Percentiles rank a stretch among this genome's conserved stretches.
phyloP scores from a whole-genome alignment of 1,139 yeast genomes.

The Saccharomycopsis phalli region DNA sequence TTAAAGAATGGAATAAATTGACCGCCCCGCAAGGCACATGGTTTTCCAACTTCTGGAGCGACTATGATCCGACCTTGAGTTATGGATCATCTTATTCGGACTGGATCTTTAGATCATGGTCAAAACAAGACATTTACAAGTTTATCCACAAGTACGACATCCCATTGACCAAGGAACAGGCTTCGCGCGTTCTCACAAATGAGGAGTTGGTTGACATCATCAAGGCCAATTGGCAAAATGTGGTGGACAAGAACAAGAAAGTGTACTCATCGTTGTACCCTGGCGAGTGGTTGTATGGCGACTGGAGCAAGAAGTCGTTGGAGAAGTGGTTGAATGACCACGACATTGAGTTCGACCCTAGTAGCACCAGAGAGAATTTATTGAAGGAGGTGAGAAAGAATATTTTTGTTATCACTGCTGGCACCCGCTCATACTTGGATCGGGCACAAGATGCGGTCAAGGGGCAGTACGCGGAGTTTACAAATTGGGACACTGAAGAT shows the following conservation, averaged over 20 bases:
- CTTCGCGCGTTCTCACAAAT: constrained; percentile 18
- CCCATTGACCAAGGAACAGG: constrained; percentile 27
- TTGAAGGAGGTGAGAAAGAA: constrained; percentile 35
- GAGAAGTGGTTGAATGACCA: constrained; percentile 40
- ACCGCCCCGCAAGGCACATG: constrained; percentile 20
- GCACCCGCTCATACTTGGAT: not conserved
- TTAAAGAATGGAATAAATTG: constrained; percentile 29
- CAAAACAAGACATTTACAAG: constrained; percentile 29
- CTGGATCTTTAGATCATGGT: constrained; percentile 48
- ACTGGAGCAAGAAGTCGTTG: constrained; percentile 39
- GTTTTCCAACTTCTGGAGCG: constrained; percentile 14
- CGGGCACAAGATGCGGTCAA: constrained; percentile 33
- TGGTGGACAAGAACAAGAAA: constrained; percentile 30
- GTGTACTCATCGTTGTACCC: constrained; percentile 37
- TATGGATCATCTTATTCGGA: constrained; percentile 16
- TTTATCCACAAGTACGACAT: constrained; percentile 32
- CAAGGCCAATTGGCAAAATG: constrained; percentile 31
- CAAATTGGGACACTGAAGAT: constrained; percentile 21
- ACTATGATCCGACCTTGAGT: constrained; percentile 8
- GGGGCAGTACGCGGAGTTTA: constrained; percentile 26
- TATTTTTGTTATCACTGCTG: constrained; percentile 24
- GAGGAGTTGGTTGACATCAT: constrained; percentile 10
- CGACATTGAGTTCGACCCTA: constrained; percentile 35
- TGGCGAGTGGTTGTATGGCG: constrained; percentile 40
- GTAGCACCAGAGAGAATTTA: constrained; percentile 35